phyloP scores from a whole-genome alignment of 2,329 filamentous ascomycete genomes.

The Torrubiella hemipterigena region DNA sequence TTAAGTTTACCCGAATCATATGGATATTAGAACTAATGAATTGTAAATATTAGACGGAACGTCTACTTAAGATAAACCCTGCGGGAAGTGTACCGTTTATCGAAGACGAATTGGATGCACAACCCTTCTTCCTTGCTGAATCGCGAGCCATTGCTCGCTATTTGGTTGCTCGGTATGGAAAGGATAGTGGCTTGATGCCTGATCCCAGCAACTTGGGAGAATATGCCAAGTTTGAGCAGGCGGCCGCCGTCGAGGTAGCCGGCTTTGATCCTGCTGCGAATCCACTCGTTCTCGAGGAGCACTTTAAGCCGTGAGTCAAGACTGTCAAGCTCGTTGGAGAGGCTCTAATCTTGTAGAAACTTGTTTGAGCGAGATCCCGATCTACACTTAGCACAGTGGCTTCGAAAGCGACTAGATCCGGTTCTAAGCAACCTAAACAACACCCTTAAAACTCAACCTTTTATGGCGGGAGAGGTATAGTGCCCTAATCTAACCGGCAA shows the following conservation, averaged over 20 bases:
- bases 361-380: not conserved
- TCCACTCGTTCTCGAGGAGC: conserved; percentile 1
- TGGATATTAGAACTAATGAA: no score
- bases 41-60: not conserved
- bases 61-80: not conserved
- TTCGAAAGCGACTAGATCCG: not conserved
- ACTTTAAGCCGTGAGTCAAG: conserved; percentile 1
- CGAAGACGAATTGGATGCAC: not conserved
- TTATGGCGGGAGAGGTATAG: conserved; percentile 1
- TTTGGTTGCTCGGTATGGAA: not conserved
- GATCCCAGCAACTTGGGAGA: not conserved
- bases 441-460: not conserved
- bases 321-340: not conserved
- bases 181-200: not conserved
- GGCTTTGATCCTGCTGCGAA: conserved; percentile 1
- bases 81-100: not conserved
- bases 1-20: no score
- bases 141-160: not conserved
- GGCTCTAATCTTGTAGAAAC: not conserved
- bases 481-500: not conserved
- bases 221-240: not conserved
- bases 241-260: not conserved
- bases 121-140: not conserved
- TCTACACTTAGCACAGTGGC: not conserved
- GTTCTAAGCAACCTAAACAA: not conserved